Evolutionary conservation across 2,329 filamentous ascomycete genomes (phyloP).

Genomic region (Neofusicoccum sp.): DNA sequence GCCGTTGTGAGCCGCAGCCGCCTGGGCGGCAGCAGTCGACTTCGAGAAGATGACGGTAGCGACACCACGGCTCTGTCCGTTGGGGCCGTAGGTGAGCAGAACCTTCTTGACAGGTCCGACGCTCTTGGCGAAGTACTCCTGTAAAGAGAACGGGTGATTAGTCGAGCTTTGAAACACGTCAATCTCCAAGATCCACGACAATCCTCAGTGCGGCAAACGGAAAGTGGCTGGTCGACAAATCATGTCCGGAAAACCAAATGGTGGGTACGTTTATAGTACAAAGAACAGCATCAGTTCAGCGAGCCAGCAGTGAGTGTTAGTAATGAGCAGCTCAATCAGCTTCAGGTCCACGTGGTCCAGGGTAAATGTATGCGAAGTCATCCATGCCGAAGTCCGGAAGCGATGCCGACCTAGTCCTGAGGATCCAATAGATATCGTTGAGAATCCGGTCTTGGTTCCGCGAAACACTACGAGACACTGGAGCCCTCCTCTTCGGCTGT

Average conservation of each 20-base stretch:
- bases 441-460: not conserved
- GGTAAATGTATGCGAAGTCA: conserved; percentile 3
- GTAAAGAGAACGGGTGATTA: conserved; percentile 64
- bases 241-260: conserved; percentile 16
- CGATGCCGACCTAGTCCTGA: conserved; percentile 3
- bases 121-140: conserved; percentile 94
- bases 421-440: not conserved
- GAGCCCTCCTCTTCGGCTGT: not conserved
- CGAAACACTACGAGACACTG: not conserved
- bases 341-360: not conserved
- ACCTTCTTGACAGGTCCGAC: conserved; percentile 90
- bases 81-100: conserved; percentile 88
- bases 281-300: conserved; percentile 48
- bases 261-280: conserved; percentile 2
- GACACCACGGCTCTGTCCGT: conserved; percentile 86
- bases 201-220: conserved; percentile 25
- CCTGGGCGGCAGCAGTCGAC: conserved; percentile 77
- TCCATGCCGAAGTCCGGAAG: not conserved
- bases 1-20: conserved; percentile 79
- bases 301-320: conserved; percentile 60
- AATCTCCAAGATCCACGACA: not conserved
- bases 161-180: conserved; percentile 44
- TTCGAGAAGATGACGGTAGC: conserved; percentile 85
- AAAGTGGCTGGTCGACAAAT: conserved; percentile 21
- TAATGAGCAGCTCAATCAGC: conserved; percentile 22